phyloP scores from a whole-genome alignment of 257 asterid species.

The Fraxinus excelsior region DNA sequence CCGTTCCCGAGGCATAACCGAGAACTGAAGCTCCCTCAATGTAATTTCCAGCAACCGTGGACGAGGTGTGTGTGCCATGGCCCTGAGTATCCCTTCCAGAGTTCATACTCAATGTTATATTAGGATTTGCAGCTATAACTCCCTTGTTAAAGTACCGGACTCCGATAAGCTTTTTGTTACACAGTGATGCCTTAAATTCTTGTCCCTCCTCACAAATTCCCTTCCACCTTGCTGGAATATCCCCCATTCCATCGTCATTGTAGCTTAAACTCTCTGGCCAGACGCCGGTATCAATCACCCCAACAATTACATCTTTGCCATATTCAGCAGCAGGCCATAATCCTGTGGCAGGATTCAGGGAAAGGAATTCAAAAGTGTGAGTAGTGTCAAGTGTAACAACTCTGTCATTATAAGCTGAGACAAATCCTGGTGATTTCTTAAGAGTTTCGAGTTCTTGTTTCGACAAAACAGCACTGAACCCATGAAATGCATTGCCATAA shows the following conservation, averaged over 20 bases:
- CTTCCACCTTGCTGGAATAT: slow-evolving; percentile 49
- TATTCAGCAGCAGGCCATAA: slow-evolving; percentile 51
- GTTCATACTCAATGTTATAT: slow-evolving; percentile 28
- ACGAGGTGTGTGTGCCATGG: slow-evolving; percentile 45
- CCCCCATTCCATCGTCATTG: slow-evolving; percentile 48
- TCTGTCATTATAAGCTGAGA: slow-evolving; percentile 41
- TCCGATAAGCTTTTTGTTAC: slow-evolving; percentile 43
- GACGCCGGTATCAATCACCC: slow-evolving; percentile 45
- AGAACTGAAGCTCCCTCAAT: slow-evolving; percentile 34
- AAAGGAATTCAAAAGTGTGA: slow-evolving; percentile 38
- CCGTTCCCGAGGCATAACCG: slow-evolving; percentile 42
- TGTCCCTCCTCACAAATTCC: slow-evolving; percentile 49
- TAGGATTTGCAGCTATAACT: slow-evolving; percentile 35
- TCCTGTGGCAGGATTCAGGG: slow-evolving; percentile 34
- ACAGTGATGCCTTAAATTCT: slow-evolving; percentile 36
- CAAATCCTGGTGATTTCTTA: slow-evolving; percentile 39
- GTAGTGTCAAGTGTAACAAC: slow-evolving; percentile 45
- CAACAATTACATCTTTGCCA: slow-evolving; percentile 55
- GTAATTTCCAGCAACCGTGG: slow-evolving; percentile 43
- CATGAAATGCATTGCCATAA: slow-evolving; percentile 42
- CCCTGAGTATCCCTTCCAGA: slow-evolving; percentile 38
- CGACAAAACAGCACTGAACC: slow-evolving; percentile 42
- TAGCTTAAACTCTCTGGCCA: slow-evolving; percentile 59
- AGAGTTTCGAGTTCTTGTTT: slow-evolving; percentile 32
- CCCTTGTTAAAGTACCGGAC: slow-evolving; percentile 43